phyloP scores from a whole-genome alignment of 495 filamentous ascomycete genomes.

The Ascodesmis nigricans region DNA sequence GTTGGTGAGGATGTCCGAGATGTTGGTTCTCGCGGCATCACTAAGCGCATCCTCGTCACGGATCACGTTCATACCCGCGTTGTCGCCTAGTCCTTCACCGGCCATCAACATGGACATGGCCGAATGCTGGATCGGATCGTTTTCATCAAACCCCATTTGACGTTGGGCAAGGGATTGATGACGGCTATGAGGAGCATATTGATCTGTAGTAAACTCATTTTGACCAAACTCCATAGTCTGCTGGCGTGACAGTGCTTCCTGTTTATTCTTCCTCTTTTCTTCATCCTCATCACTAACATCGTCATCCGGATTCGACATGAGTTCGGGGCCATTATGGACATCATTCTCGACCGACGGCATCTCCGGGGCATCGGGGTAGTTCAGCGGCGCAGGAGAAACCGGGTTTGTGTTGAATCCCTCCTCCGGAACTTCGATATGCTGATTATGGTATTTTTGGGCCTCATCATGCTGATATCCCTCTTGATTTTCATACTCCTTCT shows the following conservation, averaged over 20 bases:
- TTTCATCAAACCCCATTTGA: slow-evolving; percentile 15
- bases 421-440: slow-evolving; percentile 10
- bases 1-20: slow-evolving; percentile 52
- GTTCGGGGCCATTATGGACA: slow-evolving; percentile 28
- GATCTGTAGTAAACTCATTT: slow-evolving; percentile 5
- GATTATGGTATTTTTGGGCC: slow-evolving; percentile 24
- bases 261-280: slow-evolving; percentile 16
- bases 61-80: slow-evolving; percentile 3
- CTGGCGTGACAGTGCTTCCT: slow-evolving; percentile 8
- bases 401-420: slow-evolving; percentile 20
- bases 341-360: slow-evolving; percentile 22
- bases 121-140: slow-evolving; percentile 16
- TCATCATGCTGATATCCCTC: slow-evolving; percentile 56
- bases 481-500: slow-evolving; percentile 56
- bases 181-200: slow-evolving; percentile 16
- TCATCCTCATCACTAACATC: slow-evolving; percentile 14
- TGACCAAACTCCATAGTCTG: slow-evolving; percentile 10
- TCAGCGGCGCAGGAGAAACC: slow-evolving; percentile 22
- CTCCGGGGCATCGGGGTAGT: slow-evolving; percentile 19
- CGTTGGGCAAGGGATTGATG: slow-evolving; percentile 19
- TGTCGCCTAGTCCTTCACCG: slow-evolving; percentile 10
- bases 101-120: slow-evolving; percentile 20
- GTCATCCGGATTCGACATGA: slow-evolving; percentile 17
- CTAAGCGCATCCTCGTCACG: slow-evolving; percentile 15
- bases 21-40: slow-evolving; percentile 19